Conservation (phyloP, 73 alveolate species). For the Halteria grandinella region DNA sequence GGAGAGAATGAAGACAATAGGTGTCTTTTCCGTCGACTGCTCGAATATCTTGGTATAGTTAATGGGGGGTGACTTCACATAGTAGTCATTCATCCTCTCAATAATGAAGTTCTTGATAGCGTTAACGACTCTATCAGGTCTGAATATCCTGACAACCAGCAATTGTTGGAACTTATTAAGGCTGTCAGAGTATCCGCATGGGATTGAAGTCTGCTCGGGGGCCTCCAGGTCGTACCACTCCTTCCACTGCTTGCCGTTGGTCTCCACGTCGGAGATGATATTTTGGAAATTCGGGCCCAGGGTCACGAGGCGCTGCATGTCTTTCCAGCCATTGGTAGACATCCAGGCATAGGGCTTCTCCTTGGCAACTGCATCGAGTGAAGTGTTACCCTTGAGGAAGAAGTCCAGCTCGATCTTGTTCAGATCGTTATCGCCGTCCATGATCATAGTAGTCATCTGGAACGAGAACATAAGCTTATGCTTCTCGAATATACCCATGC, state of each 20-base stretch:
- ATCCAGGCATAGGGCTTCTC: conserved; percentile 84
- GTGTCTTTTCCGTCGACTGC: conserved; percentile 94
- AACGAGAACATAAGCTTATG: conserved; percentile 99
- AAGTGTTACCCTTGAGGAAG: conserved; percentile 99
- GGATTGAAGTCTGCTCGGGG: conserved; percentile 93
- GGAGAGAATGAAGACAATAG: conserved; percentile 97
- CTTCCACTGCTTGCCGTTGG: conserved; percentile 78
- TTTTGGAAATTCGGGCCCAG: conserved; percentile 86
- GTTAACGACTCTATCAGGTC: conserved; percentile 97
- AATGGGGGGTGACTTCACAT: conserved; percentile 83
- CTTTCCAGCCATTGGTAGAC: conserved; percentile 95
- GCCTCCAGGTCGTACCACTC: conserved; percentile 81
- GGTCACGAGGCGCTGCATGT: conserved; percentile 85
- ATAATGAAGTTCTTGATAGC: conserved; percentile 92
- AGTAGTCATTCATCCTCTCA: conserved; percentile 78
- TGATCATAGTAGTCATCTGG: conserved; percentile 99
- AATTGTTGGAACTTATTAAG: conserved; percentile 90
- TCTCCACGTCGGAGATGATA: conserved; percentile 81
- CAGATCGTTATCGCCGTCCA: conserved; percentile 97
- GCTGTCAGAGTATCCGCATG: conserved; percentile 88
- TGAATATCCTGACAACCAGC: conserved; percentile 93
- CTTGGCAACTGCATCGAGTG: conserved; percentile 88
- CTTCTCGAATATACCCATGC: conserved; percentile 98
- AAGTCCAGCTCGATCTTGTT: conserved; percentile 97
- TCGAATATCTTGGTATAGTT: conserved; percentile 95